Conservation (phyloP, 176 grass and related monocot species). For the sorghum (Sorghum bicolor) region Sorghum_bicolor_NCBIv3 NC_012871.2:9901501-9902000, state of each 20-base stretch:
- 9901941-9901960: background rate
- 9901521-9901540: background rate
- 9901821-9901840: background rate
- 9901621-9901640: background rate
- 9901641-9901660: background rate
- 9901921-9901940: background rate
- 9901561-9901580: background rate
- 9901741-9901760: background rate
- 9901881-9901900: background rate
- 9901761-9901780: background rate
- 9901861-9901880: background rate
- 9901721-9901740: no score
- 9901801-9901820: background rate
- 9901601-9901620: background rate
- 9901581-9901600: background rate
- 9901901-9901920: background rate
- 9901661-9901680: background rate
- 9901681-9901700: background rate
- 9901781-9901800: background rate
- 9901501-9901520: background rate
- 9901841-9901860: background rate
- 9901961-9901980: background rate
- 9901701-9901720: background rate
- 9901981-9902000: background rate
- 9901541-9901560: background rate